Evolutionary conservation across 1,139 yeast genomes (phyloP), one percentile per base, ranked within the genome.

Genomic region (Kurtzmaniella natalensis): DNA sequence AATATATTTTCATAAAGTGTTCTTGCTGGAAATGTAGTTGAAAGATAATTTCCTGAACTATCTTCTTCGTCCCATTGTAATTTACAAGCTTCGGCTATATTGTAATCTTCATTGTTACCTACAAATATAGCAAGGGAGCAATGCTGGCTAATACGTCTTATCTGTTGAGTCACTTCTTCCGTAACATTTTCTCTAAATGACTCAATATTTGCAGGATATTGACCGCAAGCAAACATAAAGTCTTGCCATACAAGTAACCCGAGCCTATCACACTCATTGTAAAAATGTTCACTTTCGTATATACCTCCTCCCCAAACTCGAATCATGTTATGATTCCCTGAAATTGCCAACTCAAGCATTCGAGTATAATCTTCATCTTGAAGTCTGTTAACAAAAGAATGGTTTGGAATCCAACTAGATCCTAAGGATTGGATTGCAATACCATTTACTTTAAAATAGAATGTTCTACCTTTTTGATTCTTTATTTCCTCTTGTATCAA

Each of bases 151-250:
- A 70, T 48, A 31, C 74, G 41, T 28, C 42, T 52, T 30, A 70
- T 40, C 41, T 68, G 73, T 38, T 53, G 51, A 9, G 36, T 44
- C 4, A 55, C 55, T 42, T 70, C 76, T 20, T 46, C 41, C 2
- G 43, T 33, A 3, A 70, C 70, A 25, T 44, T 45, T 3, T 48
- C 47, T 13, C 60, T 42, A 37, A 61, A 64, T 18, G 40, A 42
- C 5, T 42, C 45, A n/a, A 45, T 38, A 37, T 54, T 50, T 1
- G 54, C 60, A 3, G 76, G 76, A 38, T 71, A 71, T 31, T 62
- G 65, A 1, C 73, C 76, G 49, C 76, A 71, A 5, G 73, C 75
- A 57, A 71, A 70, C 75, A 70, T 67, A 43, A 70, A 69, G 45
- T 70, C 76, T 35, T 70, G 76, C 73, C 75, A 70, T 7, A 70